Evolutionary conservation across 331 rosid species (phyloP).

Genomic region (Malus hybrid): DNA sequence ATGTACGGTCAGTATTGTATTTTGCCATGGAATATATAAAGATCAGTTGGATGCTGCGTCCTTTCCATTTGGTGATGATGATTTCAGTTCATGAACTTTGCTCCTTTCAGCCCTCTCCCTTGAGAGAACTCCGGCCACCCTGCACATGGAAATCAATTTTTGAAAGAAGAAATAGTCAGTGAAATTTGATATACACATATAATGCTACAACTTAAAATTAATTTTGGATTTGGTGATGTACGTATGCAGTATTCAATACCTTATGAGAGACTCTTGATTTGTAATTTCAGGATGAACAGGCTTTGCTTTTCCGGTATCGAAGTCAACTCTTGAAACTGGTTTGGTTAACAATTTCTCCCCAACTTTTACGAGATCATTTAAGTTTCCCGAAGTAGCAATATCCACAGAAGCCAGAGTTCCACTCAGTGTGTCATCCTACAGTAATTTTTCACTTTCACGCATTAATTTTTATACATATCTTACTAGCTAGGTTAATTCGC

Average conservation of each 20-base stretch:
- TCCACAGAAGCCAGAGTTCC: constrained; percentile 8
- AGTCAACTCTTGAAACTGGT: constrained; percentile 10
- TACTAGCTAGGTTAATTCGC: too few relatives aligned
- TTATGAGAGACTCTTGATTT: constrained; percentile 19
- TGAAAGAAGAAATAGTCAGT: background rate
- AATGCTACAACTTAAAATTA: background rate
- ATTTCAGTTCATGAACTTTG: background rate
- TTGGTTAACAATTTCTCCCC: constrained; percentile 25
- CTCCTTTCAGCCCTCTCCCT: constrained; percentile 1
- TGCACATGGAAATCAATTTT: background rate
- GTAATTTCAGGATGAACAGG: constrained; percentile 1
- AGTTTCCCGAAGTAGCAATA: constrained; percentile 12
- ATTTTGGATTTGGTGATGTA: background rate
- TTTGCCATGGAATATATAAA: background rate
- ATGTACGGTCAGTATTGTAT: background rate
- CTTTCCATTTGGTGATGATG: background rate
- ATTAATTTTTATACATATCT: too few relatives aligned
- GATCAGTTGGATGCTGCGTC: background rate
- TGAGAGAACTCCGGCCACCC: constrained; percentile 9
- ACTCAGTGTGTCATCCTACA: constrained; percentile 9
- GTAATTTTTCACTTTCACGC: too few relatives aligned
- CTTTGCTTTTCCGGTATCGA: constrained; percentile 3
- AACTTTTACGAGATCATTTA: constrained; percentile 7
- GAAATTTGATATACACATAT: background rate
- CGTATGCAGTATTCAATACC: background rate